phyloP scores from a whole-genome alignment of 2,329 filamentous ascomycete genomes.

The Bipolaris bicolor region DNA sequence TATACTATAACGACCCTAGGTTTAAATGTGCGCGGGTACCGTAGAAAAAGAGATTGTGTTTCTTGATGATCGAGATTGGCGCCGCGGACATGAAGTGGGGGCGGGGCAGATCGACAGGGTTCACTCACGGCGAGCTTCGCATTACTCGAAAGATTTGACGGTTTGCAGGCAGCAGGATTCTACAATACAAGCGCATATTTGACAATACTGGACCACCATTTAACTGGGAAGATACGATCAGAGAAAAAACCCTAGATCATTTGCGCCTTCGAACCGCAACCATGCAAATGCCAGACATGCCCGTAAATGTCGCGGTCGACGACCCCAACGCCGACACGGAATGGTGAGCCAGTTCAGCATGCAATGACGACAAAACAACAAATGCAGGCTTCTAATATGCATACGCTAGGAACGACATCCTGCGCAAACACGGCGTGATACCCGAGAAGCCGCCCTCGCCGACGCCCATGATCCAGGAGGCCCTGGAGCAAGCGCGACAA shows the following conservation, averaged over 20 bases:
- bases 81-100: constrained; percentile 25
- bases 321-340: constrained; percentile 97
- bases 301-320: constrained; percentile 82
- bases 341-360: constrained; percentile 65
- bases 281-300: constrained; percentile 59
- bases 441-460: constrained; percentile 97
- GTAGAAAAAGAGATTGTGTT: too few relatives aligned
- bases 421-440: constrained; percentile 94
- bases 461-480: constrained; percentile 95
- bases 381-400: background rate
- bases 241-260: background rate
- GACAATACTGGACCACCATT: constrained; percentile 6
- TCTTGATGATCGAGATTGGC: background rate
- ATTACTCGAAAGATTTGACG: constrained; percentile 21
- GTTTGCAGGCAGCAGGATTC: constrained; percentile 20
- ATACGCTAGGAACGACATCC: constrained; percentile 85
- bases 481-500: constrained; percentile 79
- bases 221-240: constrained; percentile 32
- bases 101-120: constrained; percentile 31
- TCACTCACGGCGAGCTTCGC: constrained; percentile 21
- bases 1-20: too few relatives aligned
- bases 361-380: background rate
- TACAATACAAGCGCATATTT: background rate
- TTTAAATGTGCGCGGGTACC: too few relatives aligned
- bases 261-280: constrained; percentile 6